phyloP scores from a whole-genome alignment of 108 stramenopile species.

The Skeletonema marinoi region DNA sequence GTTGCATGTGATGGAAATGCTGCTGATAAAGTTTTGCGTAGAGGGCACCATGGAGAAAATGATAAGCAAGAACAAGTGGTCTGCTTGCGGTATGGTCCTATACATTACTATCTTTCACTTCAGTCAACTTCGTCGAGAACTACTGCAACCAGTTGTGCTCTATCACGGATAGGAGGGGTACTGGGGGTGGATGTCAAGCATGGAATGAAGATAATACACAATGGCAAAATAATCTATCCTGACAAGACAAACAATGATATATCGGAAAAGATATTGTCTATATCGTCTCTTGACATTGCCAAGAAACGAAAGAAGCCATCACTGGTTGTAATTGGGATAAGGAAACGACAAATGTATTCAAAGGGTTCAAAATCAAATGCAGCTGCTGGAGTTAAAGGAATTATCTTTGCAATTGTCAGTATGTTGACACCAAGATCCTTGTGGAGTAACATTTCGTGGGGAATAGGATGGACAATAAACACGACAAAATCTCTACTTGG shows the following conservation, averaged over 20 bases:
- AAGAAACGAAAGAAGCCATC: slow-evolving; percentile 42
- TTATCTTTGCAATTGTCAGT: slow-evolving; percentile 1
- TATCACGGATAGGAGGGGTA: not conserved
- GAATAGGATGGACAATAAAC: slow-evolving; percentile 11
- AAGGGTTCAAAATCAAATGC: not conserved
- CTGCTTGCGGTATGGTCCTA: not conserved
- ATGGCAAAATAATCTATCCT: slow-evolving; percentile 39
- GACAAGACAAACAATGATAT: slow-evolving; percentile 2
- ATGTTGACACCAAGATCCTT: slow-evolving; percentile 18
- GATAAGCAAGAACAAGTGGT: not conserved
- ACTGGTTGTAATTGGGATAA: slow-evolving; percentile 39
- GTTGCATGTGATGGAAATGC: slow-evolving; percentile 23
- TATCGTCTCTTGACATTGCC: slow-evolving; percentile 28
- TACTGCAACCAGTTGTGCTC: not conserved
- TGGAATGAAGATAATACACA: slow-evolving; percentile 36
- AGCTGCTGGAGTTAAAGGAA: not conserved
- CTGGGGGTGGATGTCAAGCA: not conserved
- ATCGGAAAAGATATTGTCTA: slow-evolving; percentile 32
- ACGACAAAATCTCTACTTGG: slow-evolving; percentile 16
- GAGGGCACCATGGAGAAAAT: not conserved
- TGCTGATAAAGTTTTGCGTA: slow-evolving; percentile 1
- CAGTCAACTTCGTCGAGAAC: not conserved
- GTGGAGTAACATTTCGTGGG: not conserved
- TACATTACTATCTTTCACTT: not conserved
- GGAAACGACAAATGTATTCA: not conserved